Conservation (phyloP, 805 yeast genomes). For the Alloascoidea africana region DNA sequence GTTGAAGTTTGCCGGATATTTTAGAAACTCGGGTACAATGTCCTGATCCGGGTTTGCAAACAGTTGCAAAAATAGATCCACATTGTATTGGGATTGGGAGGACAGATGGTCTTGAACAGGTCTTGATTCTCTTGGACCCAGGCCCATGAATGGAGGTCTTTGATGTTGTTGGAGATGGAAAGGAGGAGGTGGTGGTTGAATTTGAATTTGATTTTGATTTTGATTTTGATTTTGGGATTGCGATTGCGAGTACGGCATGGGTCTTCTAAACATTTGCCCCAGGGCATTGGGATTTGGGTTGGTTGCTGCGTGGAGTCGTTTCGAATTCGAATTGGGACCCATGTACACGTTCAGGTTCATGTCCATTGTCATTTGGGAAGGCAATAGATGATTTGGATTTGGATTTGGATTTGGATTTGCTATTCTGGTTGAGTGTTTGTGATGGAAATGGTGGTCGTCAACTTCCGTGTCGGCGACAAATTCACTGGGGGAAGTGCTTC, state of each 20-base stretch:
- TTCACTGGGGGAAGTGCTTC: conserved; percentile 35
- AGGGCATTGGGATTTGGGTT: too few species aligned
- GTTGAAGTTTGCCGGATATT: conserved; percentile 48
- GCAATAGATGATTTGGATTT: too few species aligned
- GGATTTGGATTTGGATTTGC: too few species aligned
- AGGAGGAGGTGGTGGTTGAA: too few species aligned
- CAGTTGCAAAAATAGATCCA: conserved; percentile 32
- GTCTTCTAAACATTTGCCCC: too few species aligned
- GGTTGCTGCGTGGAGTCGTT: too few species aligned
- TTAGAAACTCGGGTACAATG: conserved; percentile 46
- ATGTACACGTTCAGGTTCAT: conserved; percentile 1
- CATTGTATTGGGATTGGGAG: too few species aligned
- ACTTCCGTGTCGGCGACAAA: conserved; percentile 38
- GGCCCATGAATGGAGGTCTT: conserved; percentile 5
- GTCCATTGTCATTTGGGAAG: conserved; percentile 2
- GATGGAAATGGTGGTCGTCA: conserved; percentile 21
- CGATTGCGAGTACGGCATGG: too few species aligned
- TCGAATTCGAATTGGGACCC: too few species aligned
- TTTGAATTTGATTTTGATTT: too few species aligned
- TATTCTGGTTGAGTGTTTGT: conserved; percentile 12
- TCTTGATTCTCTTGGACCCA: conserved; percentile 20
- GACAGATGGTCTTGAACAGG: too few species aligned
- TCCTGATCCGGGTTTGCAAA: conserved; percentile 44
- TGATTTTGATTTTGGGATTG: conserved; percentile 9
- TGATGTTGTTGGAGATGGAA: conserved; percentile 4